Base-by-base conservation (phyloP, 345 rosid species). In the Hibiscus mutabilis region DNA sequence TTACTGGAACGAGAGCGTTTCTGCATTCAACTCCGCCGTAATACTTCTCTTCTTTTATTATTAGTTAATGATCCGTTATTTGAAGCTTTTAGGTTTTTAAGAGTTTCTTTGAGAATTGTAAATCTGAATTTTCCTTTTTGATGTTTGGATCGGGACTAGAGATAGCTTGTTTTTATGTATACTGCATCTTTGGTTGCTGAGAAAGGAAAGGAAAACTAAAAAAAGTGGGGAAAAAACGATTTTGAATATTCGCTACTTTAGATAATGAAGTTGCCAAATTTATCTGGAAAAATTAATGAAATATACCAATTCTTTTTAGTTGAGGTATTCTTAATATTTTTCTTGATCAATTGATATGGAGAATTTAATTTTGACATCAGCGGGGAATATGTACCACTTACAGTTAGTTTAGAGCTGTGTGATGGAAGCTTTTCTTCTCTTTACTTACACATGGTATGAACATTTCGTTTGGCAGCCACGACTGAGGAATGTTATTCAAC, bases 131-230 rank as follows among this genome's bases (percentile, higher is more conserved):
- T n/a, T n/a, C 15, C 5, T 33, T 31, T 31, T 2, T 24, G 9
- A 18, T 74, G 47, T 65, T 65, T 58, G 75, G 68, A 49, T 69
- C 75, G 68, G 68, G 65, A 61, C 8, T 9, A 18, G 55, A 42
- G 47, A 49, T 61, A 47, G 52, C 27, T 66, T 40, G 47, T 61
- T 40, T 77, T 60, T 51, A n/a, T 25, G 74, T 14, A 56, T n/a
- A 10, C 35, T 55, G 25, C 68, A 53, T 71, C 74, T 68, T 69
- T 75, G 73, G 79, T 69, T 79, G 77, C 62, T 49, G 51, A 59
- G 72, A 67, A 81, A 76, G 25, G 71, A 46, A 22, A 24, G 19
- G 42, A 25, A 66, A 66, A 22, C 1, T 2, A 13, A 65, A 40
- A 21, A 8, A 16, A 60, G 6, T 3, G 1, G n/a, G n/a, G n/a